Evolutionary conservation across 345 rosid species (phyloP), one percentile per base, ranked within the genome.

Genomic region (Physaria fendleri): DNA sequence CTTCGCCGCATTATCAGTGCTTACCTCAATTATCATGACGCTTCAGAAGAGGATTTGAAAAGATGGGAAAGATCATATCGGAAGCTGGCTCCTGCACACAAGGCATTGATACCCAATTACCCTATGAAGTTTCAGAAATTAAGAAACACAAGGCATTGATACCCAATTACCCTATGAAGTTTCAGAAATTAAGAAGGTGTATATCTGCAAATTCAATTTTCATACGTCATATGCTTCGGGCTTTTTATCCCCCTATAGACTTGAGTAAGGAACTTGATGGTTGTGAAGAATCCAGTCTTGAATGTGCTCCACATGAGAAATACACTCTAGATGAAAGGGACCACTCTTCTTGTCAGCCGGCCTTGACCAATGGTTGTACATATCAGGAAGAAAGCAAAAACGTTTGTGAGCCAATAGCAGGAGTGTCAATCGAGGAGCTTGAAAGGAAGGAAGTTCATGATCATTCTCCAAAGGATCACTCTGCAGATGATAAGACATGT

Each of bases 231-330:
- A 89, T 93, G 90, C 90, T 89, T 77, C 92, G 85, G 99, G 92
- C 86, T 70, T 93, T 93, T 79, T 97, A 89, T 45, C 95, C 99
- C n/a, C 99, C 99, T 34, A 64, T 89, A 46, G 97, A 89, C 77
- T 77, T 93, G 95, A 85, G 88, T 82, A 85, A 76, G 64, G 94
- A 79, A 61, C 55, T 68, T 65, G 90, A 80, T 65, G 34, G 42
- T 64, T 76, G 62, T 62, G 84, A 74, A 55, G 81, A 79, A 54
- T 58, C 76, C 20, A 64, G 64, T 46, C 61, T 65, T 42, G 81
- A 81, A 8, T 65, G 62, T 48, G 71, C 73, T 56, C 78, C 68
- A 43, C 35, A 77, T 75, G 83, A 79, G 57, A 62, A 68, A 70
- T 62, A 33, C 54, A 68, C 43, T 50, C 74, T 81, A 6, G 76